These are phyloP conservation scores for Candida boidinii DNA, from an alignment of 805 yeast species.

Conservation along the genomic window DNA sequence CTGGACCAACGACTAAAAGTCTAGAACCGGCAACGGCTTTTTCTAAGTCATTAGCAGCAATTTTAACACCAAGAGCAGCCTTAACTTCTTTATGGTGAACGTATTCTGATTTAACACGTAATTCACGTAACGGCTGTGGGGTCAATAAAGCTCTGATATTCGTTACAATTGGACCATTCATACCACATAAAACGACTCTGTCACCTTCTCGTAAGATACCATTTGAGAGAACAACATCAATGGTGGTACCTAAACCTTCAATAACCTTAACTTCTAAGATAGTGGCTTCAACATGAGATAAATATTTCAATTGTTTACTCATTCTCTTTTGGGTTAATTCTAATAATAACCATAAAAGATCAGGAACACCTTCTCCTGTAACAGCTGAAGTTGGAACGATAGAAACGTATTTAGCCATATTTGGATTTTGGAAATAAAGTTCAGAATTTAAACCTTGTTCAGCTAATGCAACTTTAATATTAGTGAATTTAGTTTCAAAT, in stretches of 20 bases:
- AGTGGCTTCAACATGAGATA: slow-evolving; percentile 91
- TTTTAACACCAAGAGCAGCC: slow-evolving; percentile 98
- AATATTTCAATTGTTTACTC: slow-evolving; percentile 96
- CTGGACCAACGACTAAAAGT: slow-evolving; percentile 88
- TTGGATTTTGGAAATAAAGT: slow-evolving; percentile 90
- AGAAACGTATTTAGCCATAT: slow-evolving; percentile 87
- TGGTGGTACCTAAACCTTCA: slow-evolving; percentile 98
- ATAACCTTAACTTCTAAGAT: slow-evolving; percentile 94
- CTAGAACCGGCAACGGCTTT: slow-evolving; percentile 99
- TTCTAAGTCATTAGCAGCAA: slow-evolving; percentile 95
- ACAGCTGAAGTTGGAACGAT: slow-evolving; percentile 98
- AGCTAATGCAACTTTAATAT: slow-evolving; percentile 83
- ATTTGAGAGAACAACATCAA: slow-evolving; percentile 95
- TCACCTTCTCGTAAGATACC: slow-evolving; percentile 96
- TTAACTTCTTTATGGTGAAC: slow-evolving; percentile 95
- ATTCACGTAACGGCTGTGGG: slow-evolving; percentile 94
- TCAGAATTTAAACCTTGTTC: slow-evolving; percentile 99
- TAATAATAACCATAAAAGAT: slow-evolving; percentile 87
- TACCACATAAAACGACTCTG: slow-evolving; percentile 90
- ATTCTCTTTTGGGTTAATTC: slow-evolving; percentile 97
- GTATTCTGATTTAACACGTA: slow-evolving; percentile 94
- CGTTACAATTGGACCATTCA: slow-evolving; percentile 97
- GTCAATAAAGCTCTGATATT: slow-evolving; percentile 92
- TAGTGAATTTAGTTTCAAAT: slow-evolving; percentile 78
- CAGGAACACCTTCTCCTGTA: slow-evolving; percentile 99